phyloP scores from a whole-genome alignment of 306 rosid genomes.

The Cicer chorassanicum region DNA sequence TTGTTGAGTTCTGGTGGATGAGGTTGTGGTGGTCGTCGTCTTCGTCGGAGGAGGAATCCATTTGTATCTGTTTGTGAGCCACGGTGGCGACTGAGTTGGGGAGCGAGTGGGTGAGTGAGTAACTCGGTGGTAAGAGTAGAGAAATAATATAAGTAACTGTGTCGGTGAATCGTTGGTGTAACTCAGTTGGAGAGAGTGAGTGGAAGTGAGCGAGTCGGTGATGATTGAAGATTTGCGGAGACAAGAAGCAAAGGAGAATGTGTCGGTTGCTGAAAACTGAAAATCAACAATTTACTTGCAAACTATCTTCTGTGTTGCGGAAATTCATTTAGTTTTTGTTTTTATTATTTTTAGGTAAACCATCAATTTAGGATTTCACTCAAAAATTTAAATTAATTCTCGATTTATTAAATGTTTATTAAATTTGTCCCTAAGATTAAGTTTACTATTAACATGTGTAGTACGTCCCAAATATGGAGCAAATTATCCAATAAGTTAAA shows the following conservation, averaged over 20 bases:
- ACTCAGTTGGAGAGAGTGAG: slow-evolving; percentile 14
- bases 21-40: slow-evolving; percentile 80
- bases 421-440: no score
- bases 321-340: no score
- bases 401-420: no score
- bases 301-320: no score
- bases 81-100: slow-evolving; percentile 40
- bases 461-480: no score
- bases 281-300: slow-evolving; percentile 40
- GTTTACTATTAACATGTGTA: no score
- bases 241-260: not conserved
- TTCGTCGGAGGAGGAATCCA: slow-evolving; percentile 79
- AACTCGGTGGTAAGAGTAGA: not conserved
- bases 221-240: not conserved
- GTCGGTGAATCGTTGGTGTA: slow-evolving; percentile 26
- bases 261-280: slow-evolving; percentile 54
- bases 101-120: slow-evolving; percentile 1
- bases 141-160: not conserved
- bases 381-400: no score
- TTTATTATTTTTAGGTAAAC: no score
- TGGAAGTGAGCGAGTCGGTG: slow-evolving; percentile 21
- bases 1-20: slow-evolving; percentile 63
- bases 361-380: no score
- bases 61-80: slow-evolving; percentile 50
- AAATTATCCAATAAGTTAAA: no score